Conservation (phyloP, 2,329 filamentous ascomycete species). For the Metarhizium anisopliae region DNA sequence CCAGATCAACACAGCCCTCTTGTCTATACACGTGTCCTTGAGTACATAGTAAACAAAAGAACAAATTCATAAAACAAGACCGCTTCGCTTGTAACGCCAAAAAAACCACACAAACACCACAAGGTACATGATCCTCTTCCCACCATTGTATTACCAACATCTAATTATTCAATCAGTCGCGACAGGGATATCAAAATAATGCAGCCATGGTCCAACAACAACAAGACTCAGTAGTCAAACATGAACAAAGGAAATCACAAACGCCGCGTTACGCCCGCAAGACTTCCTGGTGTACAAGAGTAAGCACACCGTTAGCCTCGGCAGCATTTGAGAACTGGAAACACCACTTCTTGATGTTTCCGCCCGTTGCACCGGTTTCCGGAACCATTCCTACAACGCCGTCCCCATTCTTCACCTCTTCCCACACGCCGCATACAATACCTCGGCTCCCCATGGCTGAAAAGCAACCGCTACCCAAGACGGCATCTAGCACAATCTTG, state of each 20-base stretch:
- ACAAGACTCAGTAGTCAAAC: neutral
- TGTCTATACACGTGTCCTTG: neutral
- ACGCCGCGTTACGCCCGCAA: constrained; percentile 22
- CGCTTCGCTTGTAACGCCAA: neutral
- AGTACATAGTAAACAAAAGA: neutral
- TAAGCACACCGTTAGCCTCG: constrained; percentile 47
- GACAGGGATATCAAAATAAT: neutral
- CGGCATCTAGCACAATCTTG: constrained; percentile 69
- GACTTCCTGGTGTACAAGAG: constrained; percentile 49
- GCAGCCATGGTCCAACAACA: neutral
- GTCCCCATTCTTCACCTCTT: constrained; percentile 58
- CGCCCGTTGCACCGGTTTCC: constrained; percentile 40
- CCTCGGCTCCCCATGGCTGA: constrained; percentile 75
- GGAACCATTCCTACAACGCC: constrained; percentile 45
- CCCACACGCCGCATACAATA: constrained; percentile 83
- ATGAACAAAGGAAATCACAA: neutral
- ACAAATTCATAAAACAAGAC: neutral
- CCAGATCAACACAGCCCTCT: neutral
- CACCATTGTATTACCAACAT: neutral
- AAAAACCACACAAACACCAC: neutral
- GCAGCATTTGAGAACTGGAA: constrained; percentile 47
- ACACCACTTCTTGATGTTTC: constrained; percentile 54
- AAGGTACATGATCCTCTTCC: neutral
- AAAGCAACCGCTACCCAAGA: constrained; percentile 76
- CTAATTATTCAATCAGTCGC: neutral